Conservation (phyloP, 192 early-diverging fungal genomes). For the Lunasporangiospora selenospora region DNA sequence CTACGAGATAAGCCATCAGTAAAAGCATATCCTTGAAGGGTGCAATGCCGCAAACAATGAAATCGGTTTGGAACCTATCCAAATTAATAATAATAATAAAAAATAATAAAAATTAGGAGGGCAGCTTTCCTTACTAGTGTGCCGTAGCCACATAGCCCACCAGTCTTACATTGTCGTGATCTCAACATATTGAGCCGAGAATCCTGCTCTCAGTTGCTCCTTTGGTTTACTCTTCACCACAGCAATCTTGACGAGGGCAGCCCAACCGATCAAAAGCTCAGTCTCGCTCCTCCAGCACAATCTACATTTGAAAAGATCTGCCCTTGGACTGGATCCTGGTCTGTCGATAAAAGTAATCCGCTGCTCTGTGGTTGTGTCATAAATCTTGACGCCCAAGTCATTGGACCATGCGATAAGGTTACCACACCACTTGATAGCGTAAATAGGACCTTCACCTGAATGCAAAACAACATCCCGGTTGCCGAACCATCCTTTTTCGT, state of each 20-base stretch:
- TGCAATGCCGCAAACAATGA: conserved; percentile 87
- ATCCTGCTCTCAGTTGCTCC: conserved; percentile 37
- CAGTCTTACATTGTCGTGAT: conserved; percentile 57
- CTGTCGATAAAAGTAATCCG: conserved; percentile 88
- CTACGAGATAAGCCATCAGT: conserved; percentile 71
- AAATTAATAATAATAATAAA: conserved; percentile 7
- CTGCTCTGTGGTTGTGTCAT: conserved; percentile 71
- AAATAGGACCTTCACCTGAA: conserved; percentile 91
- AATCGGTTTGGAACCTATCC: conserved; percentile 77
- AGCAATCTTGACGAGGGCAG: conserved; percentile 88
- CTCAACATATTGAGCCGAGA: conserved; percentile 58
- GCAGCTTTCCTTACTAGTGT: neutral
- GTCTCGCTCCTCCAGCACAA: conserved; percentile 84
- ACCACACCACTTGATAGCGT: conserved; percentile 83
- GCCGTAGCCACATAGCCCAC: conserved; percentile 63
- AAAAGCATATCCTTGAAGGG: conserved; percentile 75
- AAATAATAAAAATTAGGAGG: neutral
- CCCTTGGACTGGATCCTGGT: conserved; percentile 74
- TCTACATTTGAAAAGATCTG: conserved; percentile 85
- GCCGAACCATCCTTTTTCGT: conserved; percentile 94
- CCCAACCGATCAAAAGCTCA: conserved; percentile 94
- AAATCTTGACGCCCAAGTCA: conserved; percentile 88
- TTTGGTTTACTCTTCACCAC: conserved; percentile 66
- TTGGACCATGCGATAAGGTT: conserved; percentile 95
- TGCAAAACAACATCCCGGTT: conserved; percentile 80